Evolutionary conservation across 164 flowering plant species (phyloP), one percentile per base, ranked within the genome.

Genomic region (Amborella trichopoda): DNA sequence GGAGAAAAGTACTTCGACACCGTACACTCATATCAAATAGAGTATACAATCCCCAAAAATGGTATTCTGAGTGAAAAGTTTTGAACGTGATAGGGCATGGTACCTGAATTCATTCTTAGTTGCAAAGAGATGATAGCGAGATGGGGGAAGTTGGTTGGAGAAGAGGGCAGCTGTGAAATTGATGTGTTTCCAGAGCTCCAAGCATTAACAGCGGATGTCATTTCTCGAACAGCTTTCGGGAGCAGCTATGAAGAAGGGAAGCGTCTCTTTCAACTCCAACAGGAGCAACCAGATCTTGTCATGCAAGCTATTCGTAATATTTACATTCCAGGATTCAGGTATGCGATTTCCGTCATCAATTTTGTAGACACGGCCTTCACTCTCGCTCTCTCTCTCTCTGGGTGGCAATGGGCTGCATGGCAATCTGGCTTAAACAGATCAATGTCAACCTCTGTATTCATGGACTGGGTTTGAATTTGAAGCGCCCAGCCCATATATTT

Each of bases 251-350:
- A 68, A 44, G 64, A 74, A 54, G 79, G 79, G 16, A 61, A 48
- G 49, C 61, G 33, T 10, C 53, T 71, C 25, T 74, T 74, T 45
- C 55, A 68, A 26, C 62, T 66, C 22, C 71, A 63, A 23, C 50
- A 37, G 16, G 69, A 74, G 52, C 69, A 45, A 21, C 42, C 46
- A 8, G 30, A 34, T 25, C 61, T 65, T 44, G 27, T 49, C 2
- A 16, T 51, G 3, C 41, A 55, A 19, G 42, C 26, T 20, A 0
- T 41, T 2, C 65, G 34, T 19, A 58, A 69, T 16, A 4, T 56
- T 6, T 66, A 60, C 49, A 60, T 74, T 22, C 79, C 76, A 3
- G 76, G 74, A 19, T 55, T 46, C 50, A 68, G 76, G 76, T 72
- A 8, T n/a, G n/a, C n/a, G n/a, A n/a, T n/a, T n/a, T n/a, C n/a